These are phyloP conservation scores for Scheffersomyces coipomensis DNA, from an alignment of 805 yeast species.

Conservation along the genomic window DNA sequence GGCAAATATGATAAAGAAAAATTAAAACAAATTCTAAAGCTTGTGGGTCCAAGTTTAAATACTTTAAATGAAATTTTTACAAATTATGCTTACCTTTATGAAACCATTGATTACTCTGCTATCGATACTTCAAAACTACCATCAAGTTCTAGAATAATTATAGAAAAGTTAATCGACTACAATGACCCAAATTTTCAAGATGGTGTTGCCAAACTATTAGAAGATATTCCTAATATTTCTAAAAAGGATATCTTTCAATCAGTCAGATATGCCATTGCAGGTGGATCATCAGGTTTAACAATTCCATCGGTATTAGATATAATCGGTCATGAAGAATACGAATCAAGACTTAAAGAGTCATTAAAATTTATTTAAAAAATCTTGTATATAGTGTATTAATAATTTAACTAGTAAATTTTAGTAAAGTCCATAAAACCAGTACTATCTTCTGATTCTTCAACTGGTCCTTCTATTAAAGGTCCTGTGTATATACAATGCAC, in stretches of 20 bases:
- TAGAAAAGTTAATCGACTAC: neutral
- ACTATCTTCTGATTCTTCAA: slow-evolving; percentile 7
- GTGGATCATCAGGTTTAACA: slow-evolving; percentile 67
- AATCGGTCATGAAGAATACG: slow-evolving; percentile 46
- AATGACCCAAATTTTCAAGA: neutral
- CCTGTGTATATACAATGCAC: slow-evolving; percentile 72
- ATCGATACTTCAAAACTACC: slow-evolving; percentile 2
- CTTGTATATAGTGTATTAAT: slow-evolving; percentile 4
- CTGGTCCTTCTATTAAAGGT: slow-evolving; percentile 23
- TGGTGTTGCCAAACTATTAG: neutral
- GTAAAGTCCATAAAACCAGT: slow-evolving; percentile 32
- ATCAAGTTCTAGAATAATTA: neutral
- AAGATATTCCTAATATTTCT: slow-evolving; percentile 6
- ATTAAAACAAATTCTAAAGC: slow-evolving; percentile 37
- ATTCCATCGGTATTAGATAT: slow-evolving; percentile 56
- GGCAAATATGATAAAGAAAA: slow-evolving; percentile 13
- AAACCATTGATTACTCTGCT: slow-evolving; percentile 29
- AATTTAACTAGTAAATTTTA: slow-evolving; percentile 3
- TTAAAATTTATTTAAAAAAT: slow-evolving; percentile 3
- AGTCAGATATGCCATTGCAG: slow-evolving; percentile 68
- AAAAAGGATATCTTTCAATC: slow-evolving; percentile 52
- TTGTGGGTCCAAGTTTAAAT: slow-evolving; percentile 49
- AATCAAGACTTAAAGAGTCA: slow-evolving; percentile 19
- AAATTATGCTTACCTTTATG: slow-evolving; percentile 50
- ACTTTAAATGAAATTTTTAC: slow-evolving; percentile 51